These are phyloP conservation scores for Moesziomyces aphidis DNA, from an alignment of 1,284 basidiomycete species.

Conservation along the genomic window DNA sequence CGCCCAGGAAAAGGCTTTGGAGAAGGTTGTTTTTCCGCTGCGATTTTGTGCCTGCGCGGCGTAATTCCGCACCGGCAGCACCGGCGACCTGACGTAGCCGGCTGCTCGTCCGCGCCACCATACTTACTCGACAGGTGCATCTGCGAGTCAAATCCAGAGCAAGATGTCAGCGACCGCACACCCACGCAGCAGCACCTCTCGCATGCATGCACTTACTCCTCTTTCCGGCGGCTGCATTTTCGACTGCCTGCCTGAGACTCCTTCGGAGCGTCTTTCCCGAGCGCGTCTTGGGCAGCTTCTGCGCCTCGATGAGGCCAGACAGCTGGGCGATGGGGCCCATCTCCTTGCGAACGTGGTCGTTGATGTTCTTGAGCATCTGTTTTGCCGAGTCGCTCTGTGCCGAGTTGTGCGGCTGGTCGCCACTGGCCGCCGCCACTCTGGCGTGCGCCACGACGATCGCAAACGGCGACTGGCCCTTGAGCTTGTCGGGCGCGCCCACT, in stretches of 20 bases:
- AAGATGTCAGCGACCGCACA: background rate
- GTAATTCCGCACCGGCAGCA: background rate
- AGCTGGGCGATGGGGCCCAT: slow-evolving; percentile 62
- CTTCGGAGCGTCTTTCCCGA: slow-evolving; percentile 60
- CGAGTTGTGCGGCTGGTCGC: slow-evolving; percentile 26
- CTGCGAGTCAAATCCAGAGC: slow-evolving; percentile 1
- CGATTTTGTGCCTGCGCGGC: too few relatives aligned
- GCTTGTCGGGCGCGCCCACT: slow-evolving; percentile 61
- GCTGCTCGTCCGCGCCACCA: background rate
- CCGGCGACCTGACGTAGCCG: background rate
- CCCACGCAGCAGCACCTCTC: background rate
- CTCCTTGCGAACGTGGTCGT: slow-evolving; percentile 57
- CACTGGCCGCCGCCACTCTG: slow-evolving; percentile 23
- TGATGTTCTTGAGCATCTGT: slow-evolving; percentile 57
- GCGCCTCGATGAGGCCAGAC: slow-evolving; percentile 44
- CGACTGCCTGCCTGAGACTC: slow-evolving; percentile 52
- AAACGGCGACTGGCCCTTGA: slow-evolving; percentile 66
- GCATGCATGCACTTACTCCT: slow-evolving; percentile 23
- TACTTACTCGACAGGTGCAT: slow-evolving; percentile 49
- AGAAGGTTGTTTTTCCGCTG: too few relatives aligned
- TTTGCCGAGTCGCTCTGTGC: slow-evolving; percentile 23
- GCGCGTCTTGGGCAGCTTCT: slow-evolving; percentile 64
- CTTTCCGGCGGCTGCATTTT: slow-evolving; percentile 53
- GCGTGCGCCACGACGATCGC: slow-evolving; percentile 54
- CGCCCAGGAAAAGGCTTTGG: too few relatives aligned